Percentiles rank a stretch among this genome's conserved stretches.
phyloP scores from a whole-genome alignment of 495 filamentous ascomycete genomes.

The Aspergillus bridgeri region DNA sequence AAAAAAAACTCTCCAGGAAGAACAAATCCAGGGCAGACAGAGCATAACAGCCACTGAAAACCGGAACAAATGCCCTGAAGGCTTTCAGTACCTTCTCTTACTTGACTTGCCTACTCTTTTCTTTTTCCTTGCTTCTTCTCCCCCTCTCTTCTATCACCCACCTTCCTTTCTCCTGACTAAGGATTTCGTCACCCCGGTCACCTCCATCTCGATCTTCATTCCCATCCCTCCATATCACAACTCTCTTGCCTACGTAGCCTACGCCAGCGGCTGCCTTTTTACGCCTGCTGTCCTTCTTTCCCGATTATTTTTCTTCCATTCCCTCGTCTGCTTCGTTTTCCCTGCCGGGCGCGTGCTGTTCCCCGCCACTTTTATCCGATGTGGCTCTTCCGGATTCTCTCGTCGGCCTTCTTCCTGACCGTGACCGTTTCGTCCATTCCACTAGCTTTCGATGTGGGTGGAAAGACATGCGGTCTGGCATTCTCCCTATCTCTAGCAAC shows the following conservation, averaged over 20 bases:
- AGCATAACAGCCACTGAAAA: not conserved
- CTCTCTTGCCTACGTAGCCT: not conserved
- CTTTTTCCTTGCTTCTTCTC: slow-evolving; percentile 1
- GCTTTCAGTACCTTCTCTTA: not conserved
- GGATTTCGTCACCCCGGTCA: not conserved
- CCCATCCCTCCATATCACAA: not conserved
- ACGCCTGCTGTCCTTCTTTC: not conserved
- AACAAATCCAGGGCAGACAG: not conserved
- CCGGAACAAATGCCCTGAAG: not conserved
- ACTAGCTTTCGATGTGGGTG: slow-evolving; percentile 95
- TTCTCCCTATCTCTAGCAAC: slow-evolving; percentile 81
- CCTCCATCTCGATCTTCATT: slow-evolving; percentile 1
- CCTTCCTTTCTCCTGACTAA: slow-evolving; percentile 3
- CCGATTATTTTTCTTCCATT: not conserved
- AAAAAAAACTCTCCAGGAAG: not conserved
- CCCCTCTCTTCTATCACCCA: not conserved
- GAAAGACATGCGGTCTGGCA: slow-evolving; percentile 86
- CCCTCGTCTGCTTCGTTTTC: not conserved
- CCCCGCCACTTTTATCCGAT: slow-evolving; percentile 31
- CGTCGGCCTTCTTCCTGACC: slow-evolving; percentile 75
- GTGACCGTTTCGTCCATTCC: slow-evolving; percentile 90
- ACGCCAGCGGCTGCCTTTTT: not conserved
- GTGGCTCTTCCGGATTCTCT: slow-evolving; percentile 71
- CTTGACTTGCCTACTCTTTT: not conserved
- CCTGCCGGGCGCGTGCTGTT: not conserved